These are phyloP conservation scores for Magnolia sinica DNA, from an alignment of 164 flowering plant species.

Conservation along the genomic window DNA sequence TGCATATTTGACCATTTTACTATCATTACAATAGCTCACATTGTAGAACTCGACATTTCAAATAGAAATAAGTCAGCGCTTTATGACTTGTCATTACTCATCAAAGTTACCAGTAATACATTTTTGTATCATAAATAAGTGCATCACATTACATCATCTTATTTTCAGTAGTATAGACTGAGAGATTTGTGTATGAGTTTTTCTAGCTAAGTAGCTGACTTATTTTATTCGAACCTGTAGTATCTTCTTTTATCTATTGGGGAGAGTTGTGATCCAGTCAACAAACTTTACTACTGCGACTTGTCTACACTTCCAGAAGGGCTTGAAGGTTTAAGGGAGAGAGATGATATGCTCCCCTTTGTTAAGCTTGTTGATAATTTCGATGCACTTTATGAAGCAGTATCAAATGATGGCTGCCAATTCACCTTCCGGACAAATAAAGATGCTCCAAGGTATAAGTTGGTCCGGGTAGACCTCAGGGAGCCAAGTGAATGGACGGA, in stretches of 20 bases:
- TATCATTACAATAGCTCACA: too few relatives aligned
- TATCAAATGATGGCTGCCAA: slow-evolving; percentile 85
- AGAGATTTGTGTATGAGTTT: too few relatives aligned
- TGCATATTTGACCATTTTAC: too few relatives aligned
- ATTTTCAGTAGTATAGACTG: too few relatives aligned
- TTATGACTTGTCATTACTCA: too few relatives aligned
- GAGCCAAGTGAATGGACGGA: slow-evolving; percentile 59
- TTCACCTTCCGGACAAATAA: slow-evolving; percentile 87
- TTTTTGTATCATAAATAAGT: too few relatives aligned
- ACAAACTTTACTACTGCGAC: slow-evolving; percentile 88
- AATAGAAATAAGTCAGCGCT: too few relatives aligned
- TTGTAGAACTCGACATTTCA: too few relatives aligned
- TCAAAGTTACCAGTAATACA: too few relatives aligned
- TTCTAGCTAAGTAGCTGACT: too few relatives aligned
- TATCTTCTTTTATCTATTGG: slow-evolving; percentile 57
- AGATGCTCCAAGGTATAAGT: slow-evolving; percentile 90
- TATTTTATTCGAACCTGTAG: slow-evolving; percentile 36
- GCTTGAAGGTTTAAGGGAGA: slow-evolving; percentile 55
- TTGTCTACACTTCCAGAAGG: slow-evolving; percentile 61
- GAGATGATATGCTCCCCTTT: slow-evolving; percentile 66
- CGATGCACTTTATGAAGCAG: slow-evolving; percentile 60
- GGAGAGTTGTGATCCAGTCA: slow-evolving; percentile 79
- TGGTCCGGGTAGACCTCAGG: slow-evolving; percentile 78
- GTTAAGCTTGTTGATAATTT: slow-evolving; percentile 77
- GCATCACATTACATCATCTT: too few relatives aligned